Conservation (phyloP, 1,284 basidiomycete genomes). For the Boletus holoroseus region DNA sequence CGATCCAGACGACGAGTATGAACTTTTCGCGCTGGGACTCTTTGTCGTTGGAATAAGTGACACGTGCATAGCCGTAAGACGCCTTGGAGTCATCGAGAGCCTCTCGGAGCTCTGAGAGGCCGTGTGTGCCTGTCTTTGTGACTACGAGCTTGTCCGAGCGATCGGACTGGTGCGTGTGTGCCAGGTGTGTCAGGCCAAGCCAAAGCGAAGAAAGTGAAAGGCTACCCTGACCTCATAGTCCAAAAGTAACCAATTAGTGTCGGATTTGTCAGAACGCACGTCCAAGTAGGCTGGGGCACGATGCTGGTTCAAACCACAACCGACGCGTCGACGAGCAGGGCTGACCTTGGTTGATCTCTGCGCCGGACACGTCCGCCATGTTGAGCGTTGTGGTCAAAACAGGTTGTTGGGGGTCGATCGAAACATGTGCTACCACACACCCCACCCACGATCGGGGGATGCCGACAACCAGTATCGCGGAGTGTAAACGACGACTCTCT, state of each 20-base stretch:
- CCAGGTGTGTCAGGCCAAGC: slow-evolving; percentile 13
- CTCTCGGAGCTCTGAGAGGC: slow-evolving; percentile 72
- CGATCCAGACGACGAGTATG: slow-evolving; percentile 87
- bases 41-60: slow-evolving; percentile 83
- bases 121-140: slow-evolving; percentile 72
- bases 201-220: background rate
- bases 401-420: background rate
- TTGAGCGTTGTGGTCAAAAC: slow-evolving; percentile 5
- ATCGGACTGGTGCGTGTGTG: slow-evolving; percentile 50
- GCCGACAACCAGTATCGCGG: slow-evolving; percentile 26
- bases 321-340: slow-evolving; percentile 7
- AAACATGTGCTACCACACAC: background rate
- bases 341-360: slow-evolving; percentile 72
- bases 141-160: slow-evolving; percentile 78
- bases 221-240: slow-evolving; percentile 68
- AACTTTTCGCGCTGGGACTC: slow-evolving; percentile 87
- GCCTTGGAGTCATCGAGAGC: slow-evolving; percentile 69
- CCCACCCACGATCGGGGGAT: slow-evolving; percentile 18
- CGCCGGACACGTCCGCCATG: slow-evolving; percentile 83
- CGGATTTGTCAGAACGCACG: slow-evolving; percentile 75
- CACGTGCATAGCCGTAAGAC: slow-evolving; percentile 77
- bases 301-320: slow-evolving; percentile 16
- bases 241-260: slow-evolving; percentile 80
- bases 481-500: slow-evolving; percentile 13
- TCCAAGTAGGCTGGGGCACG: slow-evolving; percentile 71